These are phyloP conservation scores for Suillus occidentalis DNA, from an alignment of 768 basidiomycete species.

Conservation along the genomic window DNA sequence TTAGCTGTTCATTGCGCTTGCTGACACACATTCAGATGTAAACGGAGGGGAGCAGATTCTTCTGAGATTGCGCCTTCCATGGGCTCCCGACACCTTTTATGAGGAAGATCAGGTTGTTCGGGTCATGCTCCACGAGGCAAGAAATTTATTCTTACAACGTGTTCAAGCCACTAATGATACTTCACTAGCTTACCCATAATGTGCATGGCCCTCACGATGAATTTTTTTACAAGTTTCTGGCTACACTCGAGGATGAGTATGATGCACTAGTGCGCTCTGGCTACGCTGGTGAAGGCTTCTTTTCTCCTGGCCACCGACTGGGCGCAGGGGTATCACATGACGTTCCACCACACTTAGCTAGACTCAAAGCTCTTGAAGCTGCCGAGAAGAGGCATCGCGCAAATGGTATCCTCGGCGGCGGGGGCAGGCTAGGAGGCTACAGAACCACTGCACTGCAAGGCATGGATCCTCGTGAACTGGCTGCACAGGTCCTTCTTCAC, in stretches of 20 bases:
- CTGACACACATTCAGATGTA: constrained; percentile 48
- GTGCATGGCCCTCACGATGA: constrained; percentile 90
- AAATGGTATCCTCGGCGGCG: constrained; percentile 45
- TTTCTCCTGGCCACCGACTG: constrained; percentile 66
- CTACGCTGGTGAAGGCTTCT: constrained; percentile 91
- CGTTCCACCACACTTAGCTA: constrained; percentile 63
- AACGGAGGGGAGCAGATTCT: constrained; percentile 83
- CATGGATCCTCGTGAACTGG: constrained; percentile 67
- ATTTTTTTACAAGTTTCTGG: constrained; percentile 72
- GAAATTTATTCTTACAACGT: constrained; percentile 8
- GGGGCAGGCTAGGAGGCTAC: constrained; percentile 60
- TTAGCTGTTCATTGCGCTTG: constrained; percentile 5
- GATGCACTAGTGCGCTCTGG: constrained; percentile 76
- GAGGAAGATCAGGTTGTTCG: constrained; percentile 74
- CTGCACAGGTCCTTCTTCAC: constrained; percentile 57
- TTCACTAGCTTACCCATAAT: constrained; percentile 76
- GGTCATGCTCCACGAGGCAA: constrained; percentile 90
- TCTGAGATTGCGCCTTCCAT: constrained; percentile 73
- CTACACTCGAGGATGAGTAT: constrained; percentile 81
- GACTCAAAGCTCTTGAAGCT: constrained; percentile 69
- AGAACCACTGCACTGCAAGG: constrained; percentile 37
- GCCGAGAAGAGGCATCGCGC: constrained; percentile 70
- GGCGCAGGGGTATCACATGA: constrained; percentile 70
- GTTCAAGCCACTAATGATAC: not conserved
- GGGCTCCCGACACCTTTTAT: constrained; percentile 66